Conservation (phyloP, 2,329 filamentous ascomycete species). For the Fusarium beomiforme region DNA sequence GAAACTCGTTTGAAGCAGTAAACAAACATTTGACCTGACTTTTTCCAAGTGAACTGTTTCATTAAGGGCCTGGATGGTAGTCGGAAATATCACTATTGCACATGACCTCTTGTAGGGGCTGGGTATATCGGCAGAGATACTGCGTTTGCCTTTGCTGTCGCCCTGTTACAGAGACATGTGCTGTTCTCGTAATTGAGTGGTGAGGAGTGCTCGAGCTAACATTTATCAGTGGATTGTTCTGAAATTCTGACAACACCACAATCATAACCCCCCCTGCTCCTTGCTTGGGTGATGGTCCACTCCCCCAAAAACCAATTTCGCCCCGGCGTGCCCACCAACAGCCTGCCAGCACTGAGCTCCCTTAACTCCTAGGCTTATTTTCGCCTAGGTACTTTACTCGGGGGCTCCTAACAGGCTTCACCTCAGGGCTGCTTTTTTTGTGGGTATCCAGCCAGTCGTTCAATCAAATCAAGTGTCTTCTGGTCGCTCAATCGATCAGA, state of each 20-base stretch:
- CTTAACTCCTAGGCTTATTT: conserved; percentile 15
- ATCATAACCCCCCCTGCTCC: conserved; percentile 7
- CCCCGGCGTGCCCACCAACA: conserved; percentile 30
- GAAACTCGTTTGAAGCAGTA: conserved; percentile 12
- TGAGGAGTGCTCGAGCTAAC: neutral
- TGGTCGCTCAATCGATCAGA: conserved; percentile 37
- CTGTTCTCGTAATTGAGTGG: neutral
- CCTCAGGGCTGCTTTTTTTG: conserved; percentile 40
- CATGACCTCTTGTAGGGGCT: neutral
- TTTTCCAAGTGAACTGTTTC: neutral
- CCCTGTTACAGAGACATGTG: no score
- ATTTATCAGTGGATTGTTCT: conserved; percentile 14
- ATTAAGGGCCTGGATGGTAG: neutral
- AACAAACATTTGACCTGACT: conserved; percentile 2
- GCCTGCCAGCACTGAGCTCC: conserved; percentile 13
- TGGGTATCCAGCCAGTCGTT: conserved; percentile 31
- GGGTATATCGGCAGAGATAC: neutral
- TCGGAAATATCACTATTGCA: neutral
- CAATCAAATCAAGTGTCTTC: conserved; percentile 31
- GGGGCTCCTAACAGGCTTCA: conserved; percentile 36
- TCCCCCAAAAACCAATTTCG: conserved; percentile 30
- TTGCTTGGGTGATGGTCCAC: conserved; percentile 28
- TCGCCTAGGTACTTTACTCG: conserved; percentile 14
- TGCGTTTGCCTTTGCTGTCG: neutral
- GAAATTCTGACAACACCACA: neutral